These are phyloP conservation scores for Cystobasidiaceae sp. DNA, from an alignment of 1,284 basidiomycete species.

Conservation along the genomic window DNA sequence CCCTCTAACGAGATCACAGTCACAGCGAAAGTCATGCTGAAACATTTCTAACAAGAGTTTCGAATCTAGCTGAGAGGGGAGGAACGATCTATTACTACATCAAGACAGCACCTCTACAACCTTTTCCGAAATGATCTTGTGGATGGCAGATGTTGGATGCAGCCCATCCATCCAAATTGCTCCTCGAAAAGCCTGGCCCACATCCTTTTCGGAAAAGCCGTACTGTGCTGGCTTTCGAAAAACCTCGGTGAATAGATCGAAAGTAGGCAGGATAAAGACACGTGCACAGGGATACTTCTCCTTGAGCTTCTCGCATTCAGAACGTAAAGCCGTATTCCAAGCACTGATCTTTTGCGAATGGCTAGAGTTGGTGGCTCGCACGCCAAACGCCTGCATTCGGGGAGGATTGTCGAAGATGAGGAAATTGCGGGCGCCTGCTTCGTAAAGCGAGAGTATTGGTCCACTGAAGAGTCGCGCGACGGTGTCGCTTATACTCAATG, in stretches of 20 bases:
- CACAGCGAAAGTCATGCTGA: too few relatives aligned
- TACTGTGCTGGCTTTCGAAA: constrained; percentile 5
- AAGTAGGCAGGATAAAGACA: background rate
- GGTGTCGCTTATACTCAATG: background rate
- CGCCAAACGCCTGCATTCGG: background rate
- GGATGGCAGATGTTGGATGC: background rate
- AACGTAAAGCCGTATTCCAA: background rate
- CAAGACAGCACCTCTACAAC: background rate
- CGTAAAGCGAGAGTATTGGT: background rate
- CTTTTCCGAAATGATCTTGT: constrained; percentile 3
- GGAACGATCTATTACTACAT: too few relatives aligned
- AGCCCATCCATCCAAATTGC: constrained; percentile 20
- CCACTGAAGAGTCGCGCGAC: background rate
- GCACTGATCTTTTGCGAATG: background rate
- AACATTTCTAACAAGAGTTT: too few relatives aligned
- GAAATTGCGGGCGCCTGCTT: background rate
- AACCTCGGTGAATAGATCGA: background rate
- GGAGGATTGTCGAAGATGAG: constrained; percentile 7
- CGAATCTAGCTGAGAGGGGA: too few relatives aligned
- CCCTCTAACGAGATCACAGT: too few relatives aligned
- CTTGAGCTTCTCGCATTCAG: background rate
- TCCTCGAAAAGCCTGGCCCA: background rate
- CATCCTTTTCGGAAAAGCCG: background rate
- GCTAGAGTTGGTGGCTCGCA: background rate
- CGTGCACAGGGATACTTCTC: background rate